Percentiles rank a stretch among this genome's conserved stretches.
phyloP scores from a whole-genome alignment of 768 basidiomycete species.

The Boletus barrowsii region DNA sequence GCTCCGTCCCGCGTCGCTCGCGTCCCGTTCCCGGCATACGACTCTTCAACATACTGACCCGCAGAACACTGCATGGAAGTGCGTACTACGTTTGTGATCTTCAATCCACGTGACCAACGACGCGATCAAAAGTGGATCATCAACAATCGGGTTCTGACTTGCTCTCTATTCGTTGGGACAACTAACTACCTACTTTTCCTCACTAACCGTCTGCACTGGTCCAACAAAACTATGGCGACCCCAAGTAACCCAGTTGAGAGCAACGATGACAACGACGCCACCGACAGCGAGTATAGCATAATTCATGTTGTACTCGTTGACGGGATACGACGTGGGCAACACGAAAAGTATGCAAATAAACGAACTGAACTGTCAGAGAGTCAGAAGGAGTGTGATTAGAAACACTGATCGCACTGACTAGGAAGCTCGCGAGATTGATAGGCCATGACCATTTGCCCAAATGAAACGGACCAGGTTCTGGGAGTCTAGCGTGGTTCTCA shows the following conservation, averaged over 20 bases:
- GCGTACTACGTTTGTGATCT: not conserved
- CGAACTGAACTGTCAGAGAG: slow-evolving; percentile 40
- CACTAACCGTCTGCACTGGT: slow-evolving; percentile 37
- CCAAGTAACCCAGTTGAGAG: slow-evolving; percentile 46
- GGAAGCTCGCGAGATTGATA: slow-evolving; percentile 46
- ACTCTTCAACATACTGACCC: too few relatives aligned
- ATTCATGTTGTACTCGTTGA: slow-evolving; percentile 52
- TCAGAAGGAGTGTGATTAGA: not conserved
- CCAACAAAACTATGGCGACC: slow-evolving; percentile 44
- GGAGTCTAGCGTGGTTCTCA: slow-evolving; percentile 34
- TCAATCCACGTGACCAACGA: slow-evolving; percentile 14
- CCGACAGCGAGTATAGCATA: slow-evolving; percentile 55
- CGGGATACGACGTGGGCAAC: slow-evolving; percentile 52
- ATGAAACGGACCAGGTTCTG: slow-evolving; percentile 47
- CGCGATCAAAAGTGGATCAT: not conserved
- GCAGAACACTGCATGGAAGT: too few relatives aligned
- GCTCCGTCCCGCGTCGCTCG: too few relatives aligned
- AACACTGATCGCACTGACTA: slow-evolving; percentile 31
- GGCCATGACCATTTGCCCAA: slow-evolving; percentile 52
- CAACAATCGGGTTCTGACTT: too few relatives aligned
- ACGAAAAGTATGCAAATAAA: slow-evolving; percentile 57
- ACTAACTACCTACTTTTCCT: not conserved
- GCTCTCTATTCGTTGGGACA: too few relatives aligned
- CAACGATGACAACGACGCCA: slow-evolving; percentile 43
- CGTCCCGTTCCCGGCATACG: too few relatives aligned